Evolutionary conservation across 2,329 filamentous ascomycete genomes (phyloP).

Genomic region (Rosellinia necatrix): DNA sequence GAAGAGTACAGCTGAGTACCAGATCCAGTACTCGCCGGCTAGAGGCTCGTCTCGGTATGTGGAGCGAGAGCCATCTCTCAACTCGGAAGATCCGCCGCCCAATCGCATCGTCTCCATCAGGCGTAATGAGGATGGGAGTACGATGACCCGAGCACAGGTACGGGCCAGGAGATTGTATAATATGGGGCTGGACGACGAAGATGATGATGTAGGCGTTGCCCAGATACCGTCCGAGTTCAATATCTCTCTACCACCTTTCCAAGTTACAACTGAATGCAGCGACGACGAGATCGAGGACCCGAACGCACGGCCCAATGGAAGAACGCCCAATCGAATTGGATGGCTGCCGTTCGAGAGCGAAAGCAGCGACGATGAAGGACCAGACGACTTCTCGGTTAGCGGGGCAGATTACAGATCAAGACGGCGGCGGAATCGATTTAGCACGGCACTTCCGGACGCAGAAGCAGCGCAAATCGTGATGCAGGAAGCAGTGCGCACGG

Average conservation of each 20-base stretch:
- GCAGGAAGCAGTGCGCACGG: conserved; percentile 60
- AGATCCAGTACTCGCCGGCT: conserved; percentile 65
- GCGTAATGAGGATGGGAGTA: conserved; percentile 57
- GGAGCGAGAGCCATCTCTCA: conserved; percentile 38
- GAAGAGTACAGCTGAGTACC: conserved; percentile 73
- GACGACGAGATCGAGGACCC: conserved; percentile 59
- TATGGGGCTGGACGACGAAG: conserved; percentile 49
- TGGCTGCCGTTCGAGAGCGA: conserved; percentile 59
- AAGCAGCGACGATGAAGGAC: conserved; percentile 45
- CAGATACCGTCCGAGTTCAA: conserved; percentile 63
- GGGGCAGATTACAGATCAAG: conserved; percentile 38
- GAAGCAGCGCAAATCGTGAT: conserved; percentile 56
- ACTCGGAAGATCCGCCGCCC: too few species aligned
- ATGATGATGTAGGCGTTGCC: conserved; percentile 52
- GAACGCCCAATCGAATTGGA: conserved; percentile 58
- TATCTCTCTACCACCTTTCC: conserved; percentile 53
- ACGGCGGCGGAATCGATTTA: conserved; percentile 33
- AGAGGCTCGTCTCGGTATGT: conserved; percentile 31
- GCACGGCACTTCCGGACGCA: conserved; percentile 45
- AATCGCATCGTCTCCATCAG: conserved; percentile 55
- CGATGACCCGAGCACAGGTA: conserved; percentile 50
- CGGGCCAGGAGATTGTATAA: conserved; percentile 52
- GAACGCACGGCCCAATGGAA: conserved; percentile 40
- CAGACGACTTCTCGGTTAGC: conserved; percentile 42
- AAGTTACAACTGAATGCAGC: conserved; percentile 63